Conservation (phyloP, 1,284 basidiomycete genomes). For the Sanghuangporus weigelae region DNA sequence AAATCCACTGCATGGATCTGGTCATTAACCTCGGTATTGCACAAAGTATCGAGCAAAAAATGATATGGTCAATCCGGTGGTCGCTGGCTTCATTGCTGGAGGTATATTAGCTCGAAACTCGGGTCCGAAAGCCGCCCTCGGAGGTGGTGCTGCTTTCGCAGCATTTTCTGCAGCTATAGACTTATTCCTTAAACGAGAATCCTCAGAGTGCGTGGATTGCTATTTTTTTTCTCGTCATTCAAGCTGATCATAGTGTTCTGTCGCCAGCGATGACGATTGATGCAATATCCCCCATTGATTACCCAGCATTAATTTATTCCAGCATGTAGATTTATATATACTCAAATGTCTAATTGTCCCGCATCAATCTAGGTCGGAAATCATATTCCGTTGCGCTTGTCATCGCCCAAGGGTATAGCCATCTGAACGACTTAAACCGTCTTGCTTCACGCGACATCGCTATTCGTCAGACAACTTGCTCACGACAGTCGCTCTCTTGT, state of each 20-base stretch:
- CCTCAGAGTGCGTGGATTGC: slow-evolving; percentile 64
- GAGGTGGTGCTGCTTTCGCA: slow-evolving; percentile 84
- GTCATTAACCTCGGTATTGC: slow-evolving; percentile 5
- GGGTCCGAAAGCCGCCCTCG: slow-evolving; percentile 76
- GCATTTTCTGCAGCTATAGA: slow-evolving; percentile 90
- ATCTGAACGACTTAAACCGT: too few species aligned
- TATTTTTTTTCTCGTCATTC: neutral
- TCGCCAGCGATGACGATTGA: slow-evolving; percentile 10
- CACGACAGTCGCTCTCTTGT: too few species aligned
- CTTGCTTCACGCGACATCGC: too few species aligned
- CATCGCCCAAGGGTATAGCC: too few species aligned
- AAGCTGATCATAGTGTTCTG: neutral
- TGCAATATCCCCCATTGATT: neutral
- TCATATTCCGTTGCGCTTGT: too few species aligned
- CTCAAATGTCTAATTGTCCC: neutral
- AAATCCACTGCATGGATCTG: neutral
- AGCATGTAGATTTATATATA: neutral
- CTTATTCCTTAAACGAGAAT: slow-evolving; percentile 76
- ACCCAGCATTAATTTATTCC: slow-evolving; percentile 12
- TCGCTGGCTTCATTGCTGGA: slow-evolving; percentile 70
- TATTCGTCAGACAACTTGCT: too few species aligned
- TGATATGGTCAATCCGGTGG: slow-evolving; percentile 81
- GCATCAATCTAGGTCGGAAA: neutral
- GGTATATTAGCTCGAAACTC: slow-evolving; percentile 81
- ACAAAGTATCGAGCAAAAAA: slow-evolving; percentile 91